phyloP scores from a whole-genome alignment of 1,284 basidiomycete species.

The Ustilago cynodontis region DNA sequence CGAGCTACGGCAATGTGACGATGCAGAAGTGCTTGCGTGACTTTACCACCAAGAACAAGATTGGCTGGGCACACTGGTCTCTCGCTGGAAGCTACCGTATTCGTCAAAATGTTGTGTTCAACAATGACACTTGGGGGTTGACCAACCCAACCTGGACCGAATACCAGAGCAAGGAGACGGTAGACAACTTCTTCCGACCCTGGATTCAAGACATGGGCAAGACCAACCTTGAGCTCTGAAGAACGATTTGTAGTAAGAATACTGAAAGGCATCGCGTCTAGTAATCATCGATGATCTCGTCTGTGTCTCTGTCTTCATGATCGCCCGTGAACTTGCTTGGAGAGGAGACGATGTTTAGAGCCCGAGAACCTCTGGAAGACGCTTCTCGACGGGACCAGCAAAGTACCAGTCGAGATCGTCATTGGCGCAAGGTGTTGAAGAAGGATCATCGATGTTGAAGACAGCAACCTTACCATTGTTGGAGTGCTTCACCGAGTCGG shows the following conservation, averaged over 20 bases:
- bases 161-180: slow-evolving; percentile 30
- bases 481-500: slow-evolving; percentile 66
- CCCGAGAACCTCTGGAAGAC: slow-evolving; percentile 24
- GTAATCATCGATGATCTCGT: not conserved
- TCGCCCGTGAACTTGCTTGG: not conserved
- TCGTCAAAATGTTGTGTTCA: slow-evolving; percentile 20
- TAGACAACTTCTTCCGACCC: slow-evolving; percentile 41
- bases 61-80: slow-evolving; percentile 48
- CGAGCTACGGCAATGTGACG: slow-evolving; percentile 23
- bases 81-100: slow-evolving; percentile 43
- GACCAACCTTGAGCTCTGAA: slow-evolving; percentile 44
- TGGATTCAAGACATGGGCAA: slow-evolving; percentile 46
- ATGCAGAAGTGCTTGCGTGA: slow-evolving; percentile 51
- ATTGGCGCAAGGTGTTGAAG: not conserved
- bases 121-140: slow-evolving; percentile 48
- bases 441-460: slow-evolving; percentile 74
- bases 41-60: slow-evolving; percentile 48
- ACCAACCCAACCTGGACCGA: slow-evolving; percentile 23
- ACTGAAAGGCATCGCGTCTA: not conserved
- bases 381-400: slow-evolving; percentile 35
- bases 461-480: slow-evolving; percentile 75
- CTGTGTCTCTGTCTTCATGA: not conserved
- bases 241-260: not conserved
- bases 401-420: slow-evolving; percentile 38
- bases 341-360: not conserved